Evolutionary conservation across 2,329 filamentous ascomycete species (phyloP), one percentile per base, ranked within the genome.

Genomic region (Cladosporium austrohemisphaericum): DNA sequence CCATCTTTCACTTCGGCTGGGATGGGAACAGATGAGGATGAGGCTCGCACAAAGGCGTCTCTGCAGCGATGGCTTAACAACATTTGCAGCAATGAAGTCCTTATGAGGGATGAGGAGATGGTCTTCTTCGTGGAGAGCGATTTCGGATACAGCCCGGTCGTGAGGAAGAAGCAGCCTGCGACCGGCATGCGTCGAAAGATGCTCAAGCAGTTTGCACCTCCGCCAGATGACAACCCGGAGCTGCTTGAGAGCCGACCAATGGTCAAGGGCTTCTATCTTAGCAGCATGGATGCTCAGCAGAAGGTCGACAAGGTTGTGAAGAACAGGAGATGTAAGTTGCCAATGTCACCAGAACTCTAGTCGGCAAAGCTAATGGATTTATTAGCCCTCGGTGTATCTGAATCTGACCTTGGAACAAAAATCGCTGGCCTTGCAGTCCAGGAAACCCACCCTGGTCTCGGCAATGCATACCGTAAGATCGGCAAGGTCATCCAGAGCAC

Each of bases 41-140:
- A 98, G 68, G 76, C 77, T 18, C 81, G 93, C 11, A 87, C 97
- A 54, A 97, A 97, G 71, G 82, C 83, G 1, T 80, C 88, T 7
- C 80, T 98, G 74, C 93, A 98, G 71, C 79, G 90, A 65, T 98
- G 93, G 93, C 78, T 98, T 61, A 96, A 95, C 68, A 87, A 88
- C 52, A 86, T 98, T 16, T 95, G 93, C 71, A 81, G 81, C 62
- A 97, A 93, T 60, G 91, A 97, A 28, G 84, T 94, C 1, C 79
- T 98, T 6, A 95, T 95, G 76, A 83, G 86, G 54, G 93, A 98
- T 65, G 92, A 97, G 55, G 93, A 98, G 71, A 92, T 97, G 83
- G 83, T 96, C 4, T 84, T 97, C 52, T 98, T 98, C 62, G 90
- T 98, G n/a, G 93, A 98, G 71, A 95, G 89, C 65, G 93, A 98